Evolutionary conservation across 2,329 filamentous ascomycete species (phyloP).

Genomic region (Trichoderma sp.): DNA sequence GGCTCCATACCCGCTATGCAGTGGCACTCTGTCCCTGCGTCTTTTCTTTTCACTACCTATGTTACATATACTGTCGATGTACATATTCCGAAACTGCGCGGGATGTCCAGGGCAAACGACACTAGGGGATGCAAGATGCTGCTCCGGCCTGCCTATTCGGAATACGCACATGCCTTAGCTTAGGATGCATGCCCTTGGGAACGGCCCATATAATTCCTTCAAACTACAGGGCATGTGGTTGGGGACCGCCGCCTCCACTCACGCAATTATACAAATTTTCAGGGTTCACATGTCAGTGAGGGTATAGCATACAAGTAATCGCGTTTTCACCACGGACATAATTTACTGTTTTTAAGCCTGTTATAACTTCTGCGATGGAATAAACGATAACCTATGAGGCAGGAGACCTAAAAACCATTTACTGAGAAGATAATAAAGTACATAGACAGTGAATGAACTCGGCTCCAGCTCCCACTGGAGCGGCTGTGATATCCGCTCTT

Average conservation of each 20-base stretch:
- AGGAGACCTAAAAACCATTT: no score
- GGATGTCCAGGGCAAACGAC: background rate
- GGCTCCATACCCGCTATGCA: background rate
- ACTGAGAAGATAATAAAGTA: no score
- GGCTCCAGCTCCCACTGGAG: background rate
- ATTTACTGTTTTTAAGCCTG: no score
- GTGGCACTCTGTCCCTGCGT: background rate
- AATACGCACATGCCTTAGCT: background rate
- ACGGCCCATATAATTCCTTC: background rate
- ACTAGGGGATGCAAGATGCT: conserved; percentile 3
- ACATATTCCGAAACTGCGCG: background rate
- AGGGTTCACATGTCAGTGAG: no score
- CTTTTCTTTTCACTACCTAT: background rate
- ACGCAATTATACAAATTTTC: background rate
- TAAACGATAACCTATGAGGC: no score
- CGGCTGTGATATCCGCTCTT: background rate
- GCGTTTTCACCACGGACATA: no score
- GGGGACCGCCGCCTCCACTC: background rate
- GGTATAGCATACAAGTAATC: no score
- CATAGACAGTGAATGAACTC: background rate
- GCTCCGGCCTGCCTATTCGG: conserved; percentile 4
- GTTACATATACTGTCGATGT: background rate
- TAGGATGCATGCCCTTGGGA: background rate
- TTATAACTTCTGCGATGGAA: no score
- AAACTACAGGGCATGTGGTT: background rate